Percentiles rank a stretch among this genome's conserved stretches.
Evolutionary conservation across 2,329 filamentous ascomycete genomes (phyloP).

Genomic region (Aspergillus viridinutans): DNA sequence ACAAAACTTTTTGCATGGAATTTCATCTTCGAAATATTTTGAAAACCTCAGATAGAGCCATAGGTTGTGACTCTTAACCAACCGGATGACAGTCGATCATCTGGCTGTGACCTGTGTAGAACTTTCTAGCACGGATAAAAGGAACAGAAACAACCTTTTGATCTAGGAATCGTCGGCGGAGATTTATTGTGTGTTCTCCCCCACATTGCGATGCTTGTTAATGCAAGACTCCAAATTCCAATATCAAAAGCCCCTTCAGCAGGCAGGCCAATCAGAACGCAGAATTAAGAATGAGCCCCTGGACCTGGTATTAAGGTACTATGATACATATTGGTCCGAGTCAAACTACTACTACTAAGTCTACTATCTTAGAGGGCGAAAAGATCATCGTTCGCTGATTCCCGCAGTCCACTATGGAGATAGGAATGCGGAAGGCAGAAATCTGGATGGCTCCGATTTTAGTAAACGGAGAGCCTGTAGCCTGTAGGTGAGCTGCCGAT

Average conservation of each 20-base stretch:
- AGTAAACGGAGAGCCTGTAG: not conserved
- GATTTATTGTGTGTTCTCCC: not conserved
- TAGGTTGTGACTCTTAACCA: not conserved
- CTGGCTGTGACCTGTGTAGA: not conserved
- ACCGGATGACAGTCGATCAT: not conserved
- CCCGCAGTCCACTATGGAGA: not conserved
- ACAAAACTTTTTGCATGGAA: not conserved
- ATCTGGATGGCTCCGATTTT: not conserved
- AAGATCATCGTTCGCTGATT: not conserved
- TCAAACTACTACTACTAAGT: no score
- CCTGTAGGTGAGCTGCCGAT: not conserved
- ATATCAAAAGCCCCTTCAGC: not conserved
- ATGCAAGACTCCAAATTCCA: not conserved
- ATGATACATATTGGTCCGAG: no score
- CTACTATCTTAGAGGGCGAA: not conserved
- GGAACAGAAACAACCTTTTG: not conserved
- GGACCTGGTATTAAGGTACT: not conserved
- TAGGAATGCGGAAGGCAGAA: not conserved
- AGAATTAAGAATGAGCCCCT: not conserved
- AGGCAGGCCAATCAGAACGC: not conserved
- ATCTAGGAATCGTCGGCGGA: not conserved
- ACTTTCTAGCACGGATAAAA: not conserved
- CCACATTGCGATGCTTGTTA: not conserved
- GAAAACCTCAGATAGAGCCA: not conserved
- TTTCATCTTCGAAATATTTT: not conserved